phyloP scores from a whole-genome alignment of 805 yeast species.

The Ogataea paraovalis region DNA sequence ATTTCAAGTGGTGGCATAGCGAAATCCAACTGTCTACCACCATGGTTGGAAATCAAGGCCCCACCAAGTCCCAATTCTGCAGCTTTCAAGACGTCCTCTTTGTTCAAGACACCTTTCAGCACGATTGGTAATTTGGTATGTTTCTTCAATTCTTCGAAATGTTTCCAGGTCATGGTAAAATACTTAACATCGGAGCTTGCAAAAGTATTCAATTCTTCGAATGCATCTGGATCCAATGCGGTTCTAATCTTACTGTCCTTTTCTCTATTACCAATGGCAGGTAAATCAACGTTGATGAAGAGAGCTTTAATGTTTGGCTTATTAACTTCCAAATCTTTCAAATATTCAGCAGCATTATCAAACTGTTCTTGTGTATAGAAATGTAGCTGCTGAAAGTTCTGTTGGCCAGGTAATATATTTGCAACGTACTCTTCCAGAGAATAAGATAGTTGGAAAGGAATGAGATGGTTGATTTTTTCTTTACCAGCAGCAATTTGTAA shows the following conservation, averaged over 20 bases:
- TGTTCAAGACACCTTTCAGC: constrained; percentile 60
- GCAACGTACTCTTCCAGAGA: constrained; percentile 74
- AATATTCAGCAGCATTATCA: constrained; percentile 37
- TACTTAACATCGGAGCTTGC: constrained; percentile 9
- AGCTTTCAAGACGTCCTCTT: constrained; percentile 59
- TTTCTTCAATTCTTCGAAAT: constrained; percentile 46
- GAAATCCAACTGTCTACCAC: constrained; percentile 67
- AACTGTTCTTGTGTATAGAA: constrained; percentile 64
- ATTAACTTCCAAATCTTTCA: constrained; percentile 29
- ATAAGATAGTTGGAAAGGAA: constrained; percentile 82
- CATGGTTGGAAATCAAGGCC: constrained; percentile 65
- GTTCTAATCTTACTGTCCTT: constrained; percentile 74
- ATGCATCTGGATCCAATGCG: constrained; percentile 38
- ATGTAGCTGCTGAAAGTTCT: constrained; percentile 82
- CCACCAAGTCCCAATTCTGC: constrained; percentile 56
- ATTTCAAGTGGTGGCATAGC: constrained; percentile 59
- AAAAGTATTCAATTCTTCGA: constrained; percentile 11
- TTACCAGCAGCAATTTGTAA: constrained; percentile 69
- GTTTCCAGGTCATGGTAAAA: constrained; percentile 48
- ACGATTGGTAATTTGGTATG: constrained; percentile 43
- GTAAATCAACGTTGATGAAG: constrained; percentile 85
- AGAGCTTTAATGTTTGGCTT: constrained; percentile 61
- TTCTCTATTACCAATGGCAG: constrained; percentile 81
- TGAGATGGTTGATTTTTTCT: constrained; percentile 74
- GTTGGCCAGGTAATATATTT: constrained; percentile 56